Evolutionary conservation across 176 grass and related monocot species (phyloP).

Genomic region (Oryza glaberrima): DNA sequence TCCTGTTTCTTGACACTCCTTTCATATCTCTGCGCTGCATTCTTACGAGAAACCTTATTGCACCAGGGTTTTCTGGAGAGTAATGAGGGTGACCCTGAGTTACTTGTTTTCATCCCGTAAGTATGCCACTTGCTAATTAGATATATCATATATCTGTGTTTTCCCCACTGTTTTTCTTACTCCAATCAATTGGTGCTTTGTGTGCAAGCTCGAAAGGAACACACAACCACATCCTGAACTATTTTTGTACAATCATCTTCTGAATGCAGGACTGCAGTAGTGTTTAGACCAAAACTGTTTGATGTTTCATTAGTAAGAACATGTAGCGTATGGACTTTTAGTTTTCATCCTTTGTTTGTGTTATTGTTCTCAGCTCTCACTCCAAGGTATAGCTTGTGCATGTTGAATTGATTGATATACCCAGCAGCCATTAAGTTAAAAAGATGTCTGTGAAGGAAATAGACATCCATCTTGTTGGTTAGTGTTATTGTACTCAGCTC

Average conservation of each 20-base stretch:
- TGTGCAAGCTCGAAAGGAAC: not conserved
- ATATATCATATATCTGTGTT: slow-evolving; percentile 6
- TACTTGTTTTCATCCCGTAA: slow-evolving; percentile 98
- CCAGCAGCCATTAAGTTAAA: not conserved
- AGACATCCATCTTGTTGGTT: not conserved
- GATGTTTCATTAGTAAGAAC: not conserved
- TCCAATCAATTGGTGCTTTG: slow-evolving; percentile 24
- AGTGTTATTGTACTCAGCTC: not conserved
- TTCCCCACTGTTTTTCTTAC: not conserved
- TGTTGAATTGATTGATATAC: not conserved
- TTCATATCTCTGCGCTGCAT: slow-evolving; percentile 27
- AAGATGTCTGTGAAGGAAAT: not conserved
- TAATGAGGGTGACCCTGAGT: slow-evolving; percentile 95
- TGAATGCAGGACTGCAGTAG: not conserved
- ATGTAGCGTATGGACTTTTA: not conserved
- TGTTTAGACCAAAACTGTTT: not conserved
- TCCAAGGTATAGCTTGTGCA: slow-evolving; percentile 24
- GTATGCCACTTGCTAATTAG: slow-evolving; percentile 48
- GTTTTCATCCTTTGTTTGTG: not conserved
- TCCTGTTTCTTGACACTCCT: slow-evolving; percentile 21
- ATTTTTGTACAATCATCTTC: not conserved
- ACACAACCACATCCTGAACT: not conserved
- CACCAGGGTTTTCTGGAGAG: slow-evolving; percentile 91
- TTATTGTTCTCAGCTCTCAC: not conserved
- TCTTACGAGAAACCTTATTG: slow-evolving; percentile 49